Conservation (phyloP, 805 yeast genomes). For the Myxozyma neotropica region DNA sequence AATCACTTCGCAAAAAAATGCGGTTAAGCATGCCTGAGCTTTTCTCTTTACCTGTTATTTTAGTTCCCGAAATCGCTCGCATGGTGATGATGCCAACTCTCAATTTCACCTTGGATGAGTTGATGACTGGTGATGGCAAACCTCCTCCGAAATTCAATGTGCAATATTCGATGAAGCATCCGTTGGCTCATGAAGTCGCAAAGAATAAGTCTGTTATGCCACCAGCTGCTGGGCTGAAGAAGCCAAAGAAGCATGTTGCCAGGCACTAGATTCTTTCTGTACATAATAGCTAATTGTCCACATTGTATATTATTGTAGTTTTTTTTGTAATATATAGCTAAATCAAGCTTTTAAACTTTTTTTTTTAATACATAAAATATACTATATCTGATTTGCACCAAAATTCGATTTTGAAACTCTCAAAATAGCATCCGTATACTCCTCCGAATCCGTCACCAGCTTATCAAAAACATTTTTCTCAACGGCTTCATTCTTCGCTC, state of each 20-base stretch:
- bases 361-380: neutral
- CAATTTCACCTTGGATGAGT: neutral
- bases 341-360: too few relatives aligned
- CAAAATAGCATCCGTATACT: slow-evolving; percentile 1
- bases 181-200: neutral
- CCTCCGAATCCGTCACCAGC: neutral
- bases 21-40: neutral
- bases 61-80: slow-evolving; percentile 16
- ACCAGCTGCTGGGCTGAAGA: too few relatives aligned
- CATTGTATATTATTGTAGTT: too few relatives aligned
- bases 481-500: neutral
- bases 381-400: neutral
- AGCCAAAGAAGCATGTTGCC: too few relatives aligned
- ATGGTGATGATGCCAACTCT: slow-evolving; percentile 14
- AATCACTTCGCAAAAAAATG: neutral
- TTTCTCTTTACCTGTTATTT: slow-evolving; percentile 14
- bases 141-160: neutral
- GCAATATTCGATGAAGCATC: slow-evolving; percentile 5
- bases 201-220: neutral
- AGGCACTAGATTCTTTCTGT: too few relatives aligned
- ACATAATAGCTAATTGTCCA: too few relatives aligned
- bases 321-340: too few relatives aligned
- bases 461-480: neutral
- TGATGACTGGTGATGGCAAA: neutral
- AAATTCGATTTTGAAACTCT: neutral